These are phyloP conservation scores for Fragaria iinumae DNA, from an alignment of 306 rosid species.

Conservation along the genomic window DNA sequence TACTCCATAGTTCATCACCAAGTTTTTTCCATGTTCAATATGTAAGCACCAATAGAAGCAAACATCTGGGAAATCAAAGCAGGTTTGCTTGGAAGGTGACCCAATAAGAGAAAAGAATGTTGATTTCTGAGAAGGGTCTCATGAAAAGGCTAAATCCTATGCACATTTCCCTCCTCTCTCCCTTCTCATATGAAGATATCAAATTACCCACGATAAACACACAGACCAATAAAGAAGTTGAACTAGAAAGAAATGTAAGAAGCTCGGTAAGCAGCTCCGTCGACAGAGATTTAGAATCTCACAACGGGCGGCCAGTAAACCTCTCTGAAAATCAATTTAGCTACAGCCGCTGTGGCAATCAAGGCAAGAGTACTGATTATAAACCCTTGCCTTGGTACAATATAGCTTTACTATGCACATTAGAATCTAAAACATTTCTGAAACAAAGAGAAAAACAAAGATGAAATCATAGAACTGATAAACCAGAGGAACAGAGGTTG, in stretches of 20 bases:
- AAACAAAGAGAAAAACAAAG: background rate
- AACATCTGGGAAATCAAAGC: constrained; percentile 41
- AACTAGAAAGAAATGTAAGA: constrained; percentile 39
- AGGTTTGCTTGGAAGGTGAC: constrained; percentile 64
- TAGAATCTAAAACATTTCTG: no score
- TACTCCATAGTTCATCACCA: background rate
- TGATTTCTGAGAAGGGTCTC: constrained; percentile 60
- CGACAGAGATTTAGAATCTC: constrained; percentile 47
- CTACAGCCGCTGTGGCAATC: constrained; percentile 95
- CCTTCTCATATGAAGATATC: constrained; percentile 43
- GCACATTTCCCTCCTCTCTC: constrained; percentile 56
- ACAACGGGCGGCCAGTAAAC: constrained; percentile 87
- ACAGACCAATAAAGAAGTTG: background rate
- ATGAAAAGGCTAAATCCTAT: constrained; percentile 46
- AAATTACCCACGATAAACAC: background rate
- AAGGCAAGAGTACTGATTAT: constrained; percentile 50
- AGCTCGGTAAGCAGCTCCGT: constrained; percentile 94
- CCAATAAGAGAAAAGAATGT: background rate
- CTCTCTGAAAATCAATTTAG: constrained; percentile 29
- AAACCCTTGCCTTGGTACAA: constrained; percentile 87
- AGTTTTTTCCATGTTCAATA: background rate
- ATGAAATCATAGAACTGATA: background rate
- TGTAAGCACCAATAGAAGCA: constrained; percentile 56
- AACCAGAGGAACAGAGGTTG: background rate
- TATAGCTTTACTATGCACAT: constrained; percentile 33